Percentiles rank a stretch among this genome's conserved stretches.
Evolutionary conservation across 2,329 filamentous ascomycete species (phyloP).

Genomic region (Cercospora sp.): DNA sequence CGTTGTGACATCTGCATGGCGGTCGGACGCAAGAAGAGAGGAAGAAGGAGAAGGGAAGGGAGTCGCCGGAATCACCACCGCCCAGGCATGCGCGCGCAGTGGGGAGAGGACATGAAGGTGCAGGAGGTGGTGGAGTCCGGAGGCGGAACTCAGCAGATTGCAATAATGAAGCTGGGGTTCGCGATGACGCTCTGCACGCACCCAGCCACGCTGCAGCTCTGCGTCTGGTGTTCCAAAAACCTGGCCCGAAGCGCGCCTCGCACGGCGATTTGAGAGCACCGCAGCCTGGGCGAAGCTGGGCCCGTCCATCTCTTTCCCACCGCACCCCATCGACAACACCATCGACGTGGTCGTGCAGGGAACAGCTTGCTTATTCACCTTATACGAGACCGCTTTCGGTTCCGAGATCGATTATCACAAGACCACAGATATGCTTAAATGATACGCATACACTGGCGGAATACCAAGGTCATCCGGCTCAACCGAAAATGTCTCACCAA

Average conservation of each 20-base stretch:
- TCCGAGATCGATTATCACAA: background rate
- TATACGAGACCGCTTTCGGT: background rate
- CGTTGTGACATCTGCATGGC: slow-evolving; percentile 32
- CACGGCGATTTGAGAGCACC: background rate
- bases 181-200: slow-evolving; percentile 1
- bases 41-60: slow-evolving; percentile 4
- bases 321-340: background rate
- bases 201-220: background rate
- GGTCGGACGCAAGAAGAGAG: slow-evolving; percentile 1
- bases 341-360: background rate
- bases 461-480: background rate
- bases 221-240: background rate
- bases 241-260: background rate
- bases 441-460: background rate
- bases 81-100: slow-evolving; percentile 3
- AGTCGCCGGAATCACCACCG: background rate
- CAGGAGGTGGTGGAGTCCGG: background rate
- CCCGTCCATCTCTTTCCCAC: background rate
- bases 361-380: background rate
- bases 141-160: slow-evolving; percentile 3
- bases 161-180: slow-evolving; percentile 3
- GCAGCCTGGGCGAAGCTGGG: slow-evolving; percentile 1
- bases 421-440: background rate
- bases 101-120: background rate
- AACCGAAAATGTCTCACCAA: background rate